These are phyloP conservation scores for Russula griseocarnosa DNA, from an alignment of 768 basidiomycete genomes.

Conservation along the genomic window DNA sequence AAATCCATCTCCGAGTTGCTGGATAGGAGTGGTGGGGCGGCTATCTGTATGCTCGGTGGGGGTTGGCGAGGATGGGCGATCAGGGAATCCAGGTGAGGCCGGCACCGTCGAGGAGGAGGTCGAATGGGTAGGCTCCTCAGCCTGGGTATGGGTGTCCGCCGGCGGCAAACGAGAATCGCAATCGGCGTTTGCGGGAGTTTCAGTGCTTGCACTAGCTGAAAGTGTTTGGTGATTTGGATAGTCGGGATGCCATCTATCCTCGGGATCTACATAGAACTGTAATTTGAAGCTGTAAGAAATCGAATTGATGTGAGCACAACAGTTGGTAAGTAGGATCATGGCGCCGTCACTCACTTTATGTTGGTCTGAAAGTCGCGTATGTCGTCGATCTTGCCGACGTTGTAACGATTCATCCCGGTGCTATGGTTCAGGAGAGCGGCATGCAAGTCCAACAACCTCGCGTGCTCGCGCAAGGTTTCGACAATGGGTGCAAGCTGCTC, in stretches of 20 bases:
- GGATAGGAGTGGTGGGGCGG: not conserved
- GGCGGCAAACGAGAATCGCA: not conserved
- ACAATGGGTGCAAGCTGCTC: constrained; percentile 22
- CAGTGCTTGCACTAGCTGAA: not conserved
- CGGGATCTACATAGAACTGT: constrained; percentile 6
- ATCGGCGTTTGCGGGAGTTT: not conserved
- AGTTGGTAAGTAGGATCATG: not conserved
- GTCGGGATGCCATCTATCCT: not conserved
- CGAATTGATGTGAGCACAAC: not conserved
- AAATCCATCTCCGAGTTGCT: not conserved
- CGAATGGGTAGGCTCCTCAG: not conserved
- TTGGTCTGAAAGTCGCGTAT: constrained; percentile 18
- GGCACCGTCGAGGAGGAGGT: not conserved
- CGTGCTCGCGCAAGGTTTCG: constrained; percentile 15
- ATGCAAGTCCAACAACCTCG: constrained; percentile 13
- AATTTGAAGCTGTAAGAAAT: constrained; percentile 10
- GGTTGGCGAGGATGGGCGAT: not conserved
- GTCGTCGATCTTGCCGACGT: constrained; percentile 23
- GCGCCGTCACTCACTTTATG: constrained; percentile 8
- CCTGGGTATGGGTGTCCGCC: not conserved
- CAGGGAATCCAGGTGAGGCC: not conserved
- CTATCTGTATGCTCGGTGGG: not conserved
- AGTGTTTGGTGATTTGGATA: not conserved
- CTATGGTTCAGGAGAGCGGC: constrained; percentile 20
- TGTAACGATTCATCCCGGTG: constrained; percentile 19